These are phyloP conservation scores for Coix lacrymajobi DNA, from an alignment of 176 grass and related monocot species.

Conservation along the genomic window DNA sequence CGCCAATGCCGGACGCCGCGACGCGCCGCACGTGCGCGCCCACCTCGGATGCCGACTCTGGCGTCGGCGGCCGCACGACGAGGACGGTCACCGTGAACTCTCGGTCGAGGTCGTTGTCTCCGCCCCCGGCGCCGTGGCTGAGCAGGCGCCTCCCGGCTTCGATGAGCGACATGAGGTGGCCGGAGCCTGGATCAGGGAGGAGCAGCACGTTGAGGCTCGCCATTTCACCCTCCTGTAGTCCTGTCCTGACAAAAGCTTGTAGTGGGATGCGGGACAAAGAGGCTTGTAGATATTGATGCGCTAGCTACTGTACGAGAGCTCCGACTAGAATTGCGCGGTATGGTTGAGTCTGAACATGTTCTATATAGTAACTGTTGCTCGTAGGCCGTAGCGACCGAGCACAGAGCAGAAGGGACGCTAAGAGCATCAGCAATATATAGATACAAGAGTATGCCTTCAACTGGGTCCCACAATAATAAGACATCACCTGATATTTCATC, in stretches of 20 bases:
- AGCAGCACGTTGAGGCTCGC: slow-evolving; percentile 27
- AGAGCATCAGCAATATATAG: too few species aligned
- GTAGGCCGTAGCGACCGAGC: too few species aligned
- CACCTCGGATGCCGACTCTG: slow-evolving; percentile 30
- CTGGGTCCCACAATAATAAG: too few species aligned
- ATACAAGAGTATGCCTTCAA: too few species aligned
- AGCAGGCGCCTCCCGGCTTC: slow-evolving; percentile 43
- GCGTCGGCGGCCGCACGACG: slow-evolving; percentile 29
- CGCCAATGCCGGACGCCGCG: neutral
- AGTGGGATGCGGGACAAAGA: too few species aligned
- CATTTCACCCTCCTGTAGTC: neutral
- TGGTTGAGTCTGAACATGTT: too few species aligned
- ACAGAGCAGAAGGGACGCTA: too few species aligned
- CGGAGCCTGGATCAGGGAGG: slow-evolving; percentile 30
- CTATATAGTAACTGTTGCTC: too few species aligned
- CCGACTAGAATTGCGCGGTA: neutral
- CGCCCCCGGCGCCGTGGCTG: neutral
- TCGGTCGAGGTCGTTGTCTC: too few species aligned
- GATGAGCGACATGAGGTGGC: slow-evolving; percentile 52
- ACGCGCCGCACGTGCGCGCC: slow-evolving; percentile 34
- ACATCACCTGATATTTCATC: too few species aligned
- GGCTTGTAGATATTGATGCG: neutral
- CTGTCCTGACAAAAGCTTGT: neutral
- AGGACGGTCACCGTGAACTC: slow-evolving; percentile 31
- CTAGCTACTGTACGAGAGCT: neutral